phyloP scores from a whole-genome alignment of 306 rosid species.

The Geum urbanum region DNA sequence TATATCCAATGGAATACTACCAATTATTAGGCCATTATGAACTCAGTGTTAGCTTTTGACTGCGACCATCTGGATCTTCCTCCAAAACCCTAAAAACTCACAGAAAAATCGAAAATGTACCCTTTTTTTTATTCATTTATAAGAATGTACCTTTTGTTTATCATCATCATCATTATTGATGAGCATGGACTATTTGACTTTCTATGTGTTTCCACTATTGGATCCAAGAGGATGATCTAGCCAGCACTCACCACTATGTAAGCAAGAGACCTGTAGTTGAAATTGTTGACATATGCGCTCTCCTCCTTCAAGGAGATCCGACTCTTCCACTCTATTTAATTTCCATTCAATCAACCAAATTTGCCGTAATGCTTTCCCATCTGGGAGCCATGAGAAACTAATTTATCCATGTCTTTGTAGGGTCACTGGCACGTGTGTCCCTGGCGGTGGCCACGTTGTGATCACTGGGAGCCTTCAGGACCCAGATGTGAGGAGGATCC shows the following conservation, averaged over 20 bases:
- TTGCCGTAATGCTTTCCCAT: background rate
- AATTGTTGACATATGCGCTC: constrained; percentile 25
- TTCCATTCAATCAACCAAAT: background rate
- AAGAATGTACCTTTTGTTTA: too few relatives aligned
- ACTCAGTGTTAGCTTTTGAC: too few relatives aligned
- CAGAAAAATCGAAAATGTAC: too few relatives aligned
- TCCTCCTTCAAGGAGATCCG: background rate
- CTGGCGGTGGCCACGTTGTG: constrained; percentile 22
- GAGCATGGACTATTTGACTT: constrained; percentile 7
- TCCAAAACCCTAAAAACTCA: too few relatives aligned
- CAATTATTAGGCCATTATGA: too few relatives aligned
- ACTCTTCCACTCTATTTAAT: background rate
- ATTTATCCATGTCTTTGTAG: background rate
- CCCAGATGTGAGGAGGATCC: constrained; percentile 22
- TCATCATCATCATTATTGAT: too few relatives aligned
- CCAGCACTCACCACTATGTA: too few relatives aligned
- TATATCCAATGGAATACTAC: too few relatives aligned
- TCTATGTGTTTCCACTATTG: background rate
- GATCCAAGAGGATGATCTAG: background rate
- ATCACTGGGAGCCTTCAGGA: background rate
- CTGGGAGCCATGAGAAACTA: background rate
- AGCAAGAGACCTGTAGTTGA: constrained; percentile 4
- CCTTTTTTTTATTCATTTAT: too few relatives aligned
- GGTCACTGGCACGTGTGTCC: constrained; percentile 7
- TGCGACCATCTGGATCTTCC: too few relatives aligned